These are phyloP conservation scores for Phycomyces nitens DNA, from an alignment of 192 early-diverging fungal species.

Conservation along the genomic window DNA sequence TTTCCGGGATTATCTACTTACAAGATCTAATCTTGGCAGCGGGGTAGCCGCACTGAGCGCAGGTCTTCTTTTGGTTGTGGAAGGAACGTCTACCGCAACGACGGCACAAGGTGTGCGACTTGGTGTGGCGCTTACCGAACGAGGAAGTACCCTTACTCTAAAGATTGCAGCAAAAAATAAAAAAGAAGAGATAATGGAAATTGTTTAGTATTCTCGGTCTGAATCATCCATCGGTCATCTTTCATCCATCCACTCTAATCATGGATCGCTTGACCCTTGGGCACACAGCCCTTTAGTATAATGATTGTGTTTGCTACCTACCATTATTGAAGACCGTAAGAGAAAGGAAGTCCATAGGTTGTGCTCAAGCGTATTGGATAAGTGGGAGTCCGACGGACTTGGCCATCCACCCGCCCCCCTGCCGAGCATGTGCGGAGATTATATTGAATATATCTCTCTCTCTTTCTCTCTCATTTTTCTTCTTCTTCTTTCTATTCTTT, in stretches of 20 bases:
- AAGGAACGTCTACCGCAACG: conserved; percentile 96
- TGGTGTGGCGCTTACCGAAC: conserved; percentile 99
- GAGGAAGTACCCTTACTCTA: conserved; percentile 97
- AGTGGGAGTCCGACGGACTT: conserved; percentile 4
- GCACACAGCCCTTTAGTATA: background rate
- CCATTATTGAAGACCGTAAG: conserved; percentile 2
- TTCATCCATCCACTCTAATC: conserved; percentile 5
- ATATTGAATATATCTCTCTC: background rate
- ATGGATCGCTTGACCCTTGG: background rate
- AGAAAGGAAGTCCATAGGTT: conserved; percentile 4
- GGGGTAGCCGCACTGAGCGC: conserved; percentile 98
- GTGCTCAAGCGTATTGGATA: background rate
- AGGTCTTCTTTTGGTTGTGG: conserved; percentile 99
- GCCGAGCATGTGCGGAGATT: background rate
- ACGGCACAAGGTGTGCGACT: conserved; percentile 98
- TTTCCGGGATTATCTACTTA: too few species aligned
- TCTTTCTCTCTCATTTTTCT: background rate
- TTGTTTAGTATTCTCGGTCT: background rate
- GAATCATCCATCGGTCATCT: background rate
- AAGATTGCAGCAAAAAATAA: background rate
- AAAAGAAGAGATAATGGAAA: background rate
- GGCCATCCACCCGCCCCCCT: background rate
- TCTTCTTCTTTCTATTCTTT: too few species aligned
- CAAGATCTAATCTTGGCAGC: conserved; percentile 95
- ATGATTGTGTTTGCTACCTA: background rate